Conservation (phyloP, 352 stramenopile species). For the Phytophthora fragariae region DNA sequence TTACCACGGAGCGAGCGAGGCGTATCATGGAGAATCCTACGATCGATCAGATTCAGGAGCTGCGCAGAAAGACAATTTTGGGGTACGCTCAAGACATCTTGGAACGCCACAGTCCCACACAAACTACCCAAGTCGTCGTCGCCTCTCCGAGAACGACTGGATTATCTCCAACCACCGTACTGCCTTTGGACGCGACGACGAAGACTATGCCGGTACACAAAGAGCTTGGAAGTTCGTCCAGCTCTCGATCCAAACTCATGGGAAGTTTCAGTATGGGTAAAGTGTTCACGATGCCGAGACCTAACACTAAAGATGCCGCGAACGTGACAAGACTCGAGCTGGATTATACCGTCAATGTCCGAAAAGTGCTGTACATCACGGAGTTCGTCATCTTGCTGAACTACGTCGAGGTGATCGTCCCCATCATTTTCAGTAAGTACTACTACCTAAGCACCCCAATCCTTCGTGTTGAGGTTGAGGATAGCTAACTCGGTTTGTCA, state of each 20-base stretch:
- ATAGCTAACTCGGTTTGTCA: no score
- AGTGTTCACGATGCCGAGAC: conserved; percentile 3
- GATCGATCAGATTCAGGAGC: background rate
- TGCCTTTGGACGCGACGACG: background rate
- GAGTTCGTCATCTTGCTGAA: conserved; percentile 58
- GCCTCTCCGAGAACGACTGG: background rate
- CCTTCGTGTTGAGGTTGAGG: no score
- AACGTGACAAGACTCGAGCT: conserved; percentile 19
- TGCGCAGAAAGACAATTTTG: background rate
- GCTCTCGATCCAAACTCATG: background rate
- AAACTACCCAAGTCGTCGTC: background rate
- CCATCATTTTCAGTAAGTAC: conserved; percentile 53
- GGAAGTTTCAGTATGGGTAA: conserved; percentile 10
- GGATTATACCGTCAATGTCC: conserved; percentile 25
- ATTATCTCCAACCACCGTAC: background rate
- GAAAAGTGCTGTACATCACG: conserved; percentile 48
- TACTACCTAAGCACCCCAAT: no score
- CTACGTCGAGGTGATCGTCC: conserved; percentile 50
- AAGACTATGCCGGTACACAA: background rate
- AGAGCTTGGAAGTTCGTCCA: background rate
- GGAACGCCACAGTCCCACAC: no score
- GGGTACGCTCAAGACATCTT: background rate
- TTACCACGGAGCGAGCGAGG: background rate
- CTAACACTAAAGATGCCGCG: background rate
- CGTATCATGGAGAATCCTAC: background rate